These are phyloP conservation scores for Thalia dealbata DNA, from an alignment of 176 grass and related monocot genomes.

Conservation along the genomic window DNA sequence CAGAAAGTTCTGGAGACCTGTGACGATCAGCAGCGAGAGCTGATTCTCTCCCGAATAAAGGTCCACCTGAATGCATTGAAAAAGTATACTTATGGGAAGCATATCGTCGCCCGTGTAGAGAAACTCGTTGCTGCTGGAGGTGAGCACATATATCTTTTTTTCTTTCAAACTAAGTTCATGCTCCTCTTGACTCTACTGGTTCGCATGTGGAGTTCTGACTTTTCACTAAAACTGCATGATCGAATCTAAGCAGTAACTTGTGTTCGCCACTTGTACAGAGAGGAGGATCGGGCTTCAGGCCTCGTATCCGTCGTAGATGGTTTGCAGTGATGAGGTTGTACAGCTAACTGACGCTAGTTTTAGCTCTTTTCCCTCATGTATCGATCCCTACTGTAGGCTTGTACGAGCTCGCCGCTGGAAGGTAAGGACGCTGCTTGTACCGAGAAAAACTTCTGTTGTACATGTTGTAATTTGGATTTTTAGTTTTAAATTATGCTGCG, in stretches of 20 bases:
- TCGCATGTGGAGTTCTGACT: no score
- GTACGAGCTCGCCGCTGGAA: background rate
- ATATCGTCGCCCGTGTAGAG: constrained; percentile 8
- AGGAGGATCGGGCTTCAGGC: constrained; percentile 1
- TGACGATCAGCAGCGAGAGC: constrained; percentile 1
- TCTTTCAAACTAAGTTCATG: background rate
- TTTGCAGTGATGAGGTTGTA: background rate
- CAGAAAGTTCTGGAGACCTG: constrained; percentile 13
- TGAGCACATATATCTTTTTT: background rate
- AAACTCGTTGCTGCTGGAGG: constrained; percentile 8
- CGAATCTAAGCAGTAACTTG: background rate
- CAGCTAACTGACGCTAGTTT: constrained; percentile 9
- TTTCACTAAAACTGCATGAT: no score
- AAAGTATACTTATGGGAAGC: constrained; percentile 11
- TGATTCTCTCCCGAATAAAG: constrained; percentile 14
- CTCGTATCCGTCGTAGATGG: background rate
- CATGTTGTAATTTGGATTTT: constrained; percentile 5
- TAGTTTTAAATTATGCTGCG: constrained; percentile 3
- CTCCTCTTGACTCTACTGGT: background rate
- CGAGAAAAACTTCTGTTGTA: background rate
- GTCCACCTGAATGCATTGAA: constrained; percentile 9
- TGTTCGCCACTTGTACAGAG: background rate
- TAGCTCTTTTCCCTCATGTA: constrained; percentile 3
- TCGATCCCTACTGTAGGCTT: background rate
- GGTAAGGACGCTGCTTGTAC: background rate